Base-by-base conservation (phyloP, 2,329 filamentous ascomycete species). In the Xylariales sp. region DNA sequence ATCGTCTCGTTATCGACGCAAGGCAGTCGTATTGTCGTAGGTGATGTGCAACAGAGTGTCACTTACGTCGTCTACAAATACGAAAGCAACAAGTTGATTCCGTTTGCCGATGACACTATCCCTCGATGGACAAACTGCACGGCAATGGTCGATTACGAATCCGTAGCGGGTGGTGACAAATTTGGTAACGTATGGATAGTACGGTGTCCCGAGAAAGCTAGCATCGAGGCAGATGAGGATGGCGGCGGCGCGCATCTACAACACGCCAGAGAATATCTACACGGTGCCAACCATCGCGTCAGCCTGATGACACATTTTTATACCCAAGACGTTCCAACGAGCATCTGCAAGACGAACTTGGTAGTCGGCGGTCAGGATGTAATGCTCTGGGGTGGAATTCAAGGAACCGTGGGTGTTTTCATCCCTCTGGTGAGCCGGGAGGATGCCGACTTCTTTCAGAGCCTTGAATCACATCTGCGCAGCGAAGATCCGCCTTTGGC, bases 381-480 rank as follows among this genome's bases (percentile, higher is more conserved):
- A 29, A 69, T 98, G 2, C 74, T 98, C 39, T 98, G 93, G 93
- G 86, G 85, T 50, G 94, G 94, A 15, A 72, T 98, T 14, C 91
- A 96, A 65, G 94, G 93, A 36, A 97, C 93, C 0, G 80, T 99
- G 28, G 93, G 91, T 36, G 88, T 95, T 40, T 75, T 98, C 35
- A 85, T 98, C 34, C 93, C 94, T 0, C 97, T 99, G 59, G 72
- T 89, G 34, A 85, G 83, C 48, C 85, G 94, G 27, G 90, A 97
- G 58, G 91, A 97, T 55, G 87, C 94, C 37, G 93, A 97, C 62
- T 97, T 98, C 68, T 98, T 98, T 78, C 90, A 96, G 62, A 88
- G 80, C 46, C 74, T 98, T 18, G 93, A 98, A 66, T 82, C 86
- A 58, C 87, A 95, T 57, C 74, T 99, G 60, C 79, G 91, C 35